Conservation (phyloP, 345 rosid genomes). For the Euphorbia pulcherrima region DNA sequence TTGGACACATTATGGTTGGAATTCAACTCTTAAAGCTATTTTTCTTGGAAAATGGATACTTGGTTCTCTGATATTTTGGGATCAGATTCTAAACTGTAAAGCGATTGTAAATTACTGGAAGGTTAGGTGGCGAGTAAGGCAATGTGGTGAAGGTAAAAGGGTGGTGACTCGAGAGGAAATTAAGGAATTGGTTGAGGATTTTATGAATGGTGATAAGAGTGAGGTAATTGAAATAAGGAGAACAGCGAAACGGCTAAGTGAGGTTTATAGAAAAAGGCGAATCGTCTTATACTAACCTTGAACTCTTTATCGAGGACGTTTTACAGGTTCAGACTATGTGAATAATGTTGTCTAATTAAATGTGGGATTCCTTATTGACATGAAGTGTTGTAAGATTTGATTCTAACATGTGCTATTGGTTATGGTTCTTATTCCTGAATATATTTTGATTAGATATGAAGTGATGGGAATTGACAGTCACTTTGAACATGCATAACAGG, state of each 20-base stretch:
- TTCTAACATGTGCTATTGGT: too few species aligned
- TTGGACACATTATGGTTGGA: slow-evolving; percentile 33
- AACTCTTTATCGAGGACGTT: slow-evolving; percentile 17
- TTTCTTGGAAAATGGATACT: slow-evolving; percentile 29
- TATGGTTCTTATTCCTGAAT: too few species aligned
- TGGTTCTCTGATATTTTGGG: slow-evolving; percentile 25
- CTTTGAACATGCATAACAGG: too few species aligned
- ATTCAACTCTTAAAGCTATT: slow-evolving; percentile 25
- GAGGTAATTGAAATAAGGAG: slow-evolving; percentile 16
- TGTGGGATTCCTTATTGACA: too few species aligned
- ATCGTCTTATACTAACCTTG: slow-evolving; percentile 23
- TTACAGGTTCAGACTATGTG: neutral
- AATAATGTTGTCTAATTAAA: too few species aligned
- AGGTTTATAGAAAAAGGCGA: slow-evolving; percentile 17
- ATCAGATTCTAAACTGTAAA: slow-evolving; percentile 22
- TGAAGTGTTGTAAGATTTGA: too few species aligned
- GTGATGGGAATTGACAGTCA: too few species aligned
- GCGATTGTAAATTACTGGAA: slow-evolving; percentile 22
- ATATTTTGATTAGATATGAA: too few species aligned
- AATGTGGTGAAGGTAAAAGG: neutral
- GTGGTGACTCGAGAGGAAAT: slow-evolving; percentile 19
- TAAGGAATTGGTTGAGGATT: slow-evolving; percentile 13
- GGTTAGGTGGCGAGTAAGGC: slow-evolving; percentile 22
- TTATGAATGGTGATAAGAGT: slow-evolving; percentile 17
- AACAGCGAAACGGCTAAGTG: slow-evolving; percentile 13